Evolutionary conservation across 257 asterid genomes (phyloP), one percentile per base, ranked within the genome.

Genomic region (Nicotiana sylvestris): DNA sequence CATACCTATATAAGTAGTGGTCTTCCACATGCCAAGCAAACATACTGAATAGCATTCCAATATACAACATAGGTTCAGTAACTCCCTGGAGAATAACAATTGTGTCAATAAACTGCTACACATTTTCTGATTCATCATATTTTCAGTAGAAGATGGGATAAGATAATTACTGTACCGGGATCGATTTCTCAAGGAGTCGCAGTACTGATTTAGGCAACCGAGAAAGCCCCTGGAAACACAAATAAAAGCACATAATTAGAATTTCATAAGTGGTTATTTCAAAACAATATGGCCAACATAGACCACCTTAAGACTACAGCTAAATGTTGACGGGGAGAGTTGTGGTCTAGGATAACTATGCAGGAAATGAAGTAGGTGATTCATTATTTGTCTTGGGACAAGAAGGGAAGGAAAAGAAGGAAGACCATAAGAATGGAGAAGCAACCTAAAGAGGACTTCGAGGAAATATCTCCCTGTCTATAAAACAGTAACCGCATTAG

Each of bases 1-100:
- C 78, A 72, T 80, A 94, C 99, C 98, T 96, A 81, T 96, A 94
- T 81, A 96, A 84, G 90, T 96, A 96, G 91, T 96, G 99, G 88
- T 96, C 99, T 90, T 96, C 99, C 82, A 94, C 99, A 76, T 96
- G 99, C 99, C 99, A 96, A 78, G 99, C 99, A 86, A 96, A 96
- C 98, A 96, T 90, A 85, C 99, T 96, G 82, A 96, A 96, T 76
- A 96, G 90, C 99, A 96, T 96, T 76, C 99, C 99, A 56, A 96
- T 94, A 86, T 96, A 96, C 37, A 96, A 93, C 99, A 96, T 96
- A 17, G 99, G 99, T 87, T 96, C 99, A 80, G 99, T 96, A 81
- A 96, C 98, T 85, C 99, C 99, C 99, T 94, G 91, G 51, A 84
- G 80, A n/a, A 82, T 35, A 87, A 80, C 62, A 79, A 72, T 32